phyloP scores from a whole-genome alignment of 495 filamentous ascomycete genomes.

The Corynascus novoguineensis region DNA sequence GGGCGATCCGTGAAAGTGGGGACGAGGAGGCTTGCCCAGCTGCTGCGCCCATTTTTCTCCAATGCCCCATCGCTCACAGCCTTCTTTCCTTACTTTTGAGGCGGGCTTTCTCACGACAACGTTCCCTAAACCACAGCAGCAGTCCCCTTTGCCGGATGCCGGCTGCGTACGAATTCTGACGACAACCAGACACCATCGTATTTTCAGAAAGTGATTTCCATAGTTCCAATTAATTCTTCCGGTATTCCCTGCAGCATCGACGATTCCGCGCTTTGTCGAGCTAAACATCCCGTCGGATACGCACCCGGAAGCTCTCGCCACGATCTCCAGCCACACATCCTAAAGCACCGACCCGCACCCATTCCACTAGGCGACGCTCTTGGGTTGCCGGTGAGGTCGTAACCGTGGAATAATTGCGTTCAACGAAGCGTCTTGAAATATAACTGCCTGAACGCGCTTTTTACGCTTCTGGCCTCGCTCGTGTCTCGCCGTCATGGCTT shows the following conservation, averaged over 20 bases:
- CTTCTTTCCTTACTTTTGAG: constrained; percentile 12
- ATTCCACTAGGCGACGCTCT: constrained; percentile 36
- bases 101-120: constrained; percentile 9
- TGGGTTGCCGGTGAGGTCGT: constrained; percentile 32
- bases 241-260: background rate
- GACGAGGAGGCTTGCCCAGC: constrained; percentile 8
- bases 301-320: constrained; percentile 40
- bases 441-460: constrained; percentile 11
- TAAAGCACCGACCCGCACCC: constrained; percentile 28
- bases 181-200: background rate
- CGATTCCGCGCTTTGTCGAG: background rate
- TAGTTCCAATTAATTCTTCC: background rate
- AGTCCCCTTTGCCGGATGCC: background rate
- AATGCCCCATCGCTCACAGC: constrained; percentile 9
- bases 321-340: constrained; percentile 50
- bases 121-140: background rate
- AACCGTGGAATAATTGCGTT: constrained; percentile 12
- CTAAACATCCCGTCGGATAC: background rate
- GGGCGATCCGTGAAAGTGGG: constrained; percentile 7
- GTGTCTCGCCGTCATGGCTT: constrained; percentile 31
- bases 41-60: constrained; percentile 18
- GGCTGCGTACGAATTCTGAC: background rate
- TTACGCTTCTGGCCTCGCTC: constrained; percentile 2
- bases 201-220: background rate
- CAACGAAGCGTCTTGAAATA: constrained; percentile 17